Evolutionary conservation across 2,329 filamentous ascomycete species (phyloP).

Genomic region (Ophiostoma montium): DNA sequence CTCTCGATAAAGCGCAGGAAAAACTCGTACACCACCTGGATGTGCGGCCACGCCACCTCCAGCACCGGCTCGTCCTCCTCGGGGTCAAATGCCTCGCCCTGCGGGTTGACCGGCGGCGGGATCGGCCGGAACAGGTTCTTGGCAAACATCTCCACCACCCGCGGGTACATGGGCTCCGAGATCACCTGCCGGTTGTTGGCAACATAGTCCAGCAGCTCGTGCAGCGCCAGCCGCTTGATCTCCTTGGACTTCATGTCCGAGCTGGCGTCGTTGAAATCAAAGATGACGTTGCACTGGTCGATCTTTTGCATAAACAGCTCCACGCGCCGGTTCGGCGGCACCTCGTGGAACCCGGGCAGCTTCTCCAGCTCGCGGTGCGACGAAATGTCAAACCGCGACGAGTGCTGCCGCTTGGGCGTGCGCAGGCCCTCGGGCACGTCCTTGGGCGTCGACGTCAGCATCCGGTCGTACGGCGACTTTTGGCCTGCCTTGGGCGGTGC

Average conservation of each 20-base stretch:
- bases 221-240: conserved; percentile 90
- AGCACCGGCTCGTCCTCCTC: conserved; percentile 97
- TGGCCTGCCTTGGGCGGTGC: conserved; percentile 82
- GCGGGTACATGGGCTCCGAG: conserved; percentile 96
- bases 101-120: conserved; percentile 90
- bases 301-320: conserved; percentile 99
- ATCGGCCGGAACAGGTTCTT: conserved; percentile 98
- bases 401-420: conserved; percentile 93
- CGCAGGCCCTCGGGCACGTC: conserved; percentile 91
- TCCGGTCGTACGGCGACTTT: conserved; percentile 80
- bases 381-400: conserved; percentile 82
- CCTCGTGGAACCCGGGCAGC: conserved; percentile 93
- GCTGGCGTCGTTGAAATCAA: conserved; percentile 97
- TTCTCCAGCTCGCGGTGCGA: conserved; percentile 95
- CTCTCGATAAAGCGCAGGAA: conserved; percentile 98
- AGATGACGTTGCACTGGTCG: conserved; percentile 99
- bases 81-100: conserved; percentile 95
- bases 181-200: conserved; percentile 98
- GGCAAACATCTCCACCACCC: conserved; percentile 97
- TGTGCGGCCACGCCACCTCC: conserved; percentile 97
- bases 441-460: conserved; percentile 88
- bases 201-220: conserved; percentile 94
- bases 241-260: conserved; percentile 99
- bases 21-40: conserved; percentile 98
- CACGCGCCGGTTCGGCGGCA: conserved; percentile 83